Conservation (phyloP, 202 grass and related monocot species). For the Zoysia matrella region DNA sequence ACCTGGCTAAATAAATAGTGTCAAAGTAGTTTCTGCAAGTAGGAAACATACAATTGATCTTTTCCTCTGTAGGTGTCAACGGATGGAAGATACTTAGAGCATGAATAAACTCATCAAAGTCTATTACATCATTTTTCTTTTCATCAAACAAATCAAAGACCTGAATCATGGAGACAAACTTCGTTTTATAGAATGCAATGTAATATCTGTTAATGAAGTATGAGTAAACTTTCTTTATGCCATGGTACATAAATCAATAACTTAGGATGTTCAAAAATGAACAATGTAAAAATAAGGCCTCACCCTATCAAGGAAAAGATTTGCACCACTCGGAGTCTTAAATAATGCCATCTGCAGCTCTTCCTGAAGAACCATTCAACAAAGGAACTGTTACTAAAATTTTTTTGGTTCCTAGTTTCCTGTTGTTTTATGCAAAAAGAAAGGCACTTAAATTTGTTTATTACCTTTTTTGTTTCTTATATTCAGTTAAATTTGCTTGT, state of each 20-base stretch:
- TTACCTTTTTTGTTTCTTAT: background rate
- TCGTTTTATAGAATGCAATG: background rate
- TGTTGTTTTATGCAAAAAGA: background rate
- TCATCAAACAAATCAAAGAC: conserved; percentile 38
- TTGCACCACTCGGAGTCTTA: conserved; percentile 61
- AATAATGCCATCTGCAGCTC: conserved; percentile 91
- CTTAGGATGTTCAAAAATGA: background rate
- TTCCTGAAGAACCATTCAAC: conserved; percentile 60
- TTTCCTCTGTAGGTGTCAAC: conserved; percentile 67
- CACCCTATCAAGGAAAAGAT: conserved; percentile 95
- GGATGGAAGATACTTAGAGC: conserved; percentile 89
- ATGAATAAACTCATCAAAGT: conserved; percentile 95
- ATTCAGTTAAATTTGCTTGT: background rate
- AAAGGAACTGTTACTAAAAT: background rate
- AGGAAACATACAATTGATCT: conserved; percentile 75
- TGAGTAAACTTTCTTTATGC: background rate
- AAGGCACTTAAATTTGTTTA: background rate
- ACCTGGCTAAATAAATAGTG: background rate
- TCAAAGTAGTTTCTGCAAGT: background rate
- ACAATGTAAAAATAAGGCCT: conserved; percentile 19
- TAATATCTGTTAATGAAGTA: background rate
- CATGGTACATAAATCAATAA: background rate
- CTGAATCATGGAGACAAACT: conserved; percentile 33
- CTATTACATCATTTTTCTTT: conserved; percentile 89
- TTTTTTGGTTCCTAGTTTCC: background rate